Percentiles rank a stretch among this genome's conserved stretches.
These are phyloP conservation scores for Centaurea solstitialis DNA, from an alignment of 129 eudicot species.

Conservation along the genomic window DNA sequence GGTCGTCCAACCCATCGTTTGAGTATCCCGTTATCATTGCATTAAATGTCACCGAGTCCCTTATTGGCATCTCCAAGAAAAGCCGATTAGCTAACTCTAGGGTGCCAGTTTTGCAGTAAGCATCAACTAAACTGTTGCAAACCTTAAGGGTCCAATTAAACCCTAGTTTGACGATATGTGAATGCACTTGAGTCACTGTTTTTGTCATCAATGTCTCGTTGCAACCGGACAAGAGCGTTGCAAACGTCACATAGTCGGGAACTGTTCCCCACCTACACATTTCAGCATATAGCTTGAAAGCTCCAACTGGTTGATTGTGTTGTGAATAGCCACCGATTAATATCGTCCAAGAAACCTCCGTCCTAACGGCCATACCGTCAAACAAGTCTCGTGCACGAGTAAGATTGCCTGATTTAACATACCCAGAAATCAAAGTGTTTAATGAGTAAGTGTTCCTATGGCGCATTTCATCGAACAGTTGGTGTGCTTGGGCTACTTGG, in stretches of 20 bases:
- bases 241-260: conserved; percentile 72
- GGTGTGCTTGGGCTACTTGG: conserved; percentile 49
- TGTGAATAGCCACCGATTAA: conserved; percentile 77
- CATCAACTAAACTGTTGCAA: conserved; percentile 77
- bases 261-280: conserved; percentile 61
- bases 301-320: conserved; percentile 43
- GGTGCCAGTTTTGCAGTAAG: conserved; percentile 64
- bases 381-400: conserved; percentile 56
- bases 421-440: conserved; percentile 61
- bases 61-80: conserved; percentile 49
- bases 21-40: conserved; percentile 66
- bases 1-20: conserved; percentile 41
- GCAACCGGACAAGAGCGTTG: conserved; percentile 69
- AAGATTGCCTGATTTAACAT: conserved; percentile 57
- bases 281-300: conserved; percentile 57
- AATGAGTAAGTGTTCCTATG: conserved; percentile 46
- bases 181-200: conserved; percentile 62
- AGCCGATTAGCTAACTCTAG: conserved; percentile 50
- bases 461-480: conserved; percentile 78
- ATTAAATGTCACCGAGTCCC: conserved; percentile 72
- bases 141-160: conserved; percentile 42
- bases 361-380: conserved; percentile 45
- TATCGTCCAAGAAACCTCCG: conserved; percentile 78
- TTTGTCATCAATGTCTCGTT: conserved; percentile 39
- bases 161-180: conserved; percentile 65